phyloP scores from a whole-genome alignment of 2,329 filamentous ascomycete genomes.

The Ophiocordyceps australis region DNA sequence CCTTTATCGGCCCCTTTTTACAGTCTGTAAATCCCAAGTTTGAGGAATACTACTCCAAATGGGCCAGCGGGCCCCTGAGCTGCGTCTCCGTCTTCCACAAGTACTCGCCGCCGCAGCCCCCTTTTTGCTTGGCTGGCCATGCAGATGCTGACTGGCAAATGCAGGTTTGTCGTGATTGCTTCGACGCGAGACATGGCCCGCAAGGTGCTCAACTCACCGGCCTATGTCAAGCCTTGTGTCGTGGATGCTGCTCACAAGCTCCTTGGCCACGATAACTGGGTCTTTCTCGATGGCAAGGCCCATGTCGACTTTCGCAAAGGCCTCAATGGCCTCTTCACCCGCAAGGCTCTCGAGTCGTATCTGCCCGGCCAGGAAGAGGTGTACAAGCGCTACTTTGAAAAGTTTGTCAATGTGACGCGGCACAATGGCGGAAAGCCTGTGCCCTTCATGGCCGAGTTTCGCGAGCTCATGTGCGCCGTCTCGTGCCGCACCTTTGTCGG shows the following conservation, averaged over 20 bases:
- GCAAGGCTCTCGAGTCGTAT: slow-evolving; percentile 71
- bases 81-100: slow-evolving; percentile 99
- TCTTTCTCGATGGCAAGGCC: slow-evolving; percentile 86
- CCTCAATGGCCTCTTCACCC: slow-evolving; percentile 85
- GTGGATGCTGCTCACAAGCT: slow-evolving; percentile 91
- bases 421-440: slow-evolving; percentile 54
- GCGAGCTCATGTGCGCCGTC: slow-evolving; percentile 86
- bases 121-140: slow-evolving; percentile 1
- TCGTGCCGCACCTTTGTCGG: slow-evolving; percentile 96
- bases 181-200: slow-evolving; percentile 88
- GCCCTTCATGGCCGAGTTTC: slow-evolving; percentile 82
- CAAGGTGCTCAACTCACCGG: slow-evolving; percentile 90
- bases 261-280: slow-evolving; percentile 83
- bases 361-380: slow-evolving; percentile 86
- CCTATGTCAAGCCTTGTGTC: slow-evolving; percentile 87
- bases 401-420: slow-evolving; percentile 59
- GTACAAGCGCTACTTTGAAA: slow-evolving; percentile 71
- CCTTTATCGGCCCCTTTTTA: slow-evolving; percentile 90
- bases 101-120: slow-evolving; percentile 28
- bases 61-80: slow-evolving; percentile 77
- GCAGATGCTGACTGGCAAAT: not conserved
- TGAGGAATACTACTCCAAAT: slow-evolving; percentile 79
- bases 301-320: slow-evolving; percentile 97
- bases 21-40: slow-evolving; percentile 87
- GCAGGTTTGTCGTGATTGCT: slow-evolving; percentile 89